A percentile compares a stretch with the other conserved stretches of the same genome.
Conservation (phyloP, 2,329 filamentous ascomycete genomes). For the Stagonosporopsis rhizophila region DNA sequence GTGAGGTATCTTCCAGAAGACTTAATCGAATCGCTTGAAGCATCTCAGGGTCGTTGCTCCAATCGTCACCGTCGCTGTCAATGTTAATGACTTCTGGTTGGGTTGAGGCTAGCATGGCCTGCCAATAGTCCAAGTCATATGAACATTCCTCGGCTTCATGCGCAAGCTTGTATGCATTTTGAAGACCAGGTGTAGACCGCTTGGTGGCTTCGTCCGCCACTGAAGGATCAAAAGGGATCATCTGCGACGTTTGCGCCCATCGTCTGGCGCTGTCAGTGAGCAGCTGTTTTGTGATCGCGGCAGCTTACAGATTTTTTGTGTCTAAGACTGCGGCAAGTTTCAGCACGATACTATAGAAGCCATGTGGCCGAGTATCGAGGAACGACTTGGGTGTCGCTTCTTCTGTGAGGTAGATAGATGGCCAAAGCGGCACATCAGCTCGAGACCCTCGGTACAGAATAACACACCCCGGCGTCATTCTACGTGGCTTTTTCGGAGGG, state of each 20-base stretch:
- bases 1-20: not conserved
- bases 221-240: constrained; percentile 23
- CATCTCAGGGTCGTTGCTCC: constrained; percentile 3
- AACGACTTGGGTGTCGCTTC: constrained; percentile 23
- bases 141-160: not conserved
- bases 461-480: not conserved
- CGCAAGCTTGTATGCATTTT: constrained; percentile 20
- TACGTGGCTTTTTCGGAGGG: not conserved
- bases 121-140: constrained; percentile 23
- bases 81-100: not conserved
- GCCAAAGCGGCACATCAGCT: not conserved
- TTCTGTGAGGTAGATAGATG: constrained; percentile 21
- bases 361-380: constrained; percentile 16
- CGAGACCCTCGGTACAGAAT: not conserved
- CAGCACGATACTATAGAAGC: constrained; percentile 18
- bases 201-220: constrained; percentile 1
- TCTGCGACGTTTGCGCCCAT: constrained; percentile 27
- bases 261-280: constrained; percentile 23
- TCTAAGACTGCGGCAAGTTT: not conserved
- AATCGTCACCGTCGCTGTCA: not conserved
- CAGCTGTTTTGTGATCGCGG: not conserved
- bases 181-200: constrained; percentile 14
- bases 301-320: not conserved
- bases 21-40: not conserved
- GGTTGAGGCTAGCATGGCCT: not conserved